phyloP scores from a whole-genome alignment of 139 green algal species.

The Coelastrella sp. region DNA sequence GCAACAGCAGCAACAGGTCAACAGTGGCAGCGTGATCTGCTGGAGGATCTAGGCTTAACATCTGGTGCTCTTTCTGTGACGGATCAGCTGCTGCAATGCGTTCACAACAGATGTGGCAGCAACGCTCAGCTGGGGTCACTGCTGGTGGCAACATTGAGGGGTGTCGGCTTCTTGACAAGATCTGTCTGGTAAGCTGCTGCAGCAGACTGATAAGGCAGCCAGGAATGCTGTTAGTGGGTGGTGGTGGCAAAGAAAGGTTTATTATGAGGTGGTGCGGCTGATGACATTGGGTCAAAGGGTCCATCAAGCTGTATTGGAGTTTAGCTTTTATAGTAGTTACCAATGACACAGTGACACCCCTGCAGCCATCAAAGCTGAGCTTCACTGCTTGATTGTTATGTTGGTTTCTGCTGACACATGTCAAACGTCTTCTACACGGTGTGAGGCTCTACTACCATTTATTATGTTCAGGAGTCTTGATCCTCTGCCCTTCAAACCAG shows the following conservation, averaged over 20 bases:
- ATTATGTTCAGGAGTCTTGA: constrained; percentile 13
- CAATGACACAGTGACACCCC: too few species aligned
- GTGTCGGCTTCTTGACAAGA: constrained; percentile 66
- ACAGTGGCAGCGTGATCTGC: constrained; percentile 13
- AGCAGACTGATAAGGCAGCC: not conserved
- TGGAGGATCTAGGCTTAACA: not conserved
- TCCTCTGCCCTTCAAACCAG: constrained; percentile 28
- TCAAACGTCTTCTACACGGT: too few species aligned
- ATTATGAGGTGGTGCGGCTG: too few species aligned
- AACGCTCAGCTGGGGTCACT: not conserved
- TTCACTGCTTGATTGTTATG: not conserved
- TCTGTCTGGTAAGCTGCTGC: constrained; percentile 57
- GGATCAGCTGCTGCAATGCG: not conserved
- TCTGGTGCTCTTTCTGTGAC: not conserved
- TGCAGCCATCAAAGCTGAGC: too few species aligned
- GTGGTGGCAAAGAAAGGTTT: too few species aligned
- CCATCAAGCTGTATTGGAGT: too few species aligned
- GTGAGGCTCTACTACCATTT: not conserved
- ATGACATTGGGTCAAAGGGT: too few species aligned
- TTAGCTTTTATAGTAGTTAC: too few species aligned
- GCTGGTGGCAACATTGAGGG: constrained; percentile 83
- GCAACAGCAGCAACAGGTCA: constrained; percentile 34
- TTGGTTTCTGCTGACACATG: not conserved
- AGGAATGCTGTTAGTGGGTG: not conserved
- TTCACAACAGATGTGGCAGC: constrained; percentile 12